A percentile compares a stretch with the other conserved stretches of the same genome.
These are phyloP conservation scores for Gloeophyllum trabeum DNA, from an alignment of 768 basidiomycete genomes.

Conservation along the genomic window DNA sequence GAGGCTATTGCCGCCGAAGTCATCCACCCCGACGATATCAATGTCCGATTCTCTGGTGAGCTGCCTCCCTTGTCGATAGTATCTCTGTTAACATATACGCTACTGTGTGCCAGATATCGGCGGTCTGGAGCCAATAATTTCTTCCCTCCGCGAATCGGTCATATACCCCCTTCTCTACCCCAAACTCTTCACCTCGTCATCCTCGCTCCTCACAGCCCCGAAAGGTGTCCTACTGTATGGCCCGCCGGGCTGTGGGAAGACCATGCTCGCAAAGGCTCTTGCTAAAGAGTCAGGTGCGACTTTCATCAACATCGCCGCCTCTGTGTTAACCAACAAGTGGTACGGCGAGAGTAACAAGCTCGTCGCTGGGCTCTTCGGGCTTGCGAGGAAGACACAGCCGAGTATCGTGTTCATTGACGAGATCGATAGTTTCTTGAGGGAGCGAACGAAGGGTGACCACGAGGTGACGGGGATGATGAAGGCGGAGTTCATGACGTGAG, in stretches of 20 bases:
- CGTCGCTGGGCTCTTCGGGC: conserved; percentile 86
- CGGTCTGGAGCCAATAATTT: conserved; percentile 84
- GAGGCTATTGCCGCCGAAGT: conserved; percentile 87
- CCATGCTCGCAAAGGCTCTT: conserved; percentile 97
- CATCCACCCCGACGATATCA: conserved; percentile 85
- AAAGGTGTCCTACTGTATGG: conserved; percentile 95
- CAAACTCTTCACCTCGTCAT: conserved; percentile 70
- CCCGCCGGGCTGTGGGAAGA: conserved; percentile 97
- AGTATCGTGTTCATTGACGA: conserved; percentile 98
- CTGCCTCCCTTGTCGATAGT: background rate
- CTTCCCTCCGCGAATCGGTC: conserved; percentile 86
- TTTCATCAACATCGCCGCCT: conserved; percentile 82
- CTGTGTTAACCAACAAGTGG: conserved; percentile 72
- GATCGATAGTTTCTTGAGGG: conserved; percentile 90
- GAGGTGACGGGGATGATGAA: conserved; percentile 99
- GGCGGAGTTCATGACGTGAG: conserved; percentile 88
- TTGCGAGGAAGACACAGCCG: conserved; percentile 89
- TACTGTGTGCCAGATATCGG: conserved; percentile 58
- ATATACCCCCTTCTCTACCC: conserved; percentile 93
- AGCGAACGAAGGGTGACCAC: conserved; percentile 82
- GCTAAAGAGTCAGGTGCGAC: conserved; percentile 97
- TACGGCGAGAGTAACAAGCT: conserved; percentile 91
- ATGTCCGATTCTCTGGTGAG: conserved; percentile 62
- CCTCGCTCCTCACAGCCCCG: conserved; percentile 78
- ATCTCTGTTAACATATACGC: background rate